phyloP scores from a whole-genome alignment of 2,329 filamentous ascomycete genomes.

The Pyricularia grisea region DNA sequence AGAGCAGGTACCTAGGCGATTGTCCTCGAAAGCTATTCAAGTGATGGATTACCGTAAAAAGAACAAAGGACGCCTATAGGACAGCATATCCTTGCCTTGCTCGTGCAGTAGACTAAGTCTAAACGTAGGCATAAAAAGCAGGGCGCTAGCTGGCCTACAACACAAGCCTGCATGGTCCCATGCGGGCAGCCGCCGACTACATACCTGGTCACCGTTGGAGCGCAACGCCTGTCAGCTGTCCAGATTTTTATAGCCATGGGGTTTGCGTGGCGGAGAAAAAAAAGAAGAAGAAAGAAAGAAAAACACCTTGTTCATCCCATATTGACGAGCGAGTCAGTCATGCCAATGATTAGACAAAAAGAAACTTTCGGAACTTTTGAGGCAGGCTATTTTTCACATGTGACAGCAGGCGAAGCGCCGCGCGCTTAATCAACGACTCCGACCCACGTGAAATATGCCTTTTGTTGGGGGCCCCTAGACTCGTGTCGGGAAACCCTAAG shows the following conservation, averaged over 20 bases:
- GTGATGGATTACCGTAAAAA: no score
- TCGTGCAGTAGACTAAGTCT: neutral
- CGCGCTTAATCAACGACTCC: neutral
- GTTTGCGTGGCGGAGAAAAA: neutral
- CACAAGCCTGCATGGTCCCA: neutral
- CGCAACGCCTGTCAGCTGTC: neutral
- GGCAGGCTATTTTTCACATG: neutral
- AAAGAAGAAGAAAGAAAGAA: neutral
- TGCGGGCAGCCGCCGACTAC: neutral
- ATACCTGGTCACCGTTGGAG: neutral
- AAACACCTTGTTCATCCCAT: neutral
- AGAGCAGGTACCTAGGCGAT: neutral
- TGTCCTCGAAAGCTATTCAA: no score
- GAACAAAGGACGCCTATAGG: neutral
- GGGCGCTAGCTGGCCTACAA: neutral
- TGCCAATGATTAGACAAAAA: neutral
- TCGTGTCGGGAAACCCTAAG: neutral
- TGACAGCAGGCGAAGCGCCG: neutral
- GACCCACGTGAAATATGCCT: neutral
- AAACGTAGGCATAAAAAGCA: neutral
- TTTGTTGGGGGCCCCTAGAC: neutral
- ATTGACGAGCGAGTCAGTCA: neutral
- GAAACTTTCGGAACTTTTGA: neutral
- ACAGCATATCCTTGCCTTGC: neutral
- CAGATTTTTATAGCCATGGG: neutral